Conservation (phyloP, 495 filamentous ascomycete species). For the Annulohypoxylon maeteangense region DNA sequence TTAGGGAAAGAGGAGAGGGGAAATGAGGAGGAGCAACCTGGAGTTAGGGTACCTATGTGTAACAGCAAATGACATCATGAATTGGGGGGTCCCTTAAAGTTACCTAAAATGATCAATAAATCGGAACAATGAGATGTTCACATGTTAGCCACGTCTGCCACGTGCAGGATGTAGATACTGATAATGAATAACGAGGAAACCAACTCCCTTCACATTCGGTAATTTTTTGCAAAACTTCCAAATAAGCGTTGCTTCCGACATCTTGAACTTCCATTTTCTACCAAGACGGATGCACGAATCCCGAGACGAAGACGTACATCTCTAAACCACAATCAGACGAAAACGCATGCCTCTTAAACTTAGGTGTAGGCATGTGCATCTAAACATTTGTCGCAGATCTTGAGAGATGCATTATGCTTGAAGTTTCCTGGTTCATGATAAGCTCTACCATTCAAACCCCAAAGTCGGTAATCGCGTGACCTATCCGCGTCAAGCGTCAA, state of each 20-base stretch:
- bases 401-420: constrained; percentile 25
- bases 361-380: constrained; percentile 8
- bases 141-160: neutral
- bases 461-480: constrained; percentile 36
- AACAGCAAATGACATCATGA: constrained; percentile 4
- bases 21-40: neutral
- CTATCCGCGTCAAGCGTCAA: constrained; percentile 14
- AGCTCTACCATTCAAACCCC: constrained; percentile 24
- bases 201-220: constrained; percentile 3
- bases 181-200: neutral
- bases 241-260: constrained; percentile 7
- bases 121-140: neutral
- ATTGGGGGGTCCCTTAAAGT: neutral
- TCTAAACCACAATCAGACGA: constrained; percentile 9
- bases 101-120: constrained; percentile 1
- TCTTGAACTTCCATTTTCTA: constrained; percentile 20
- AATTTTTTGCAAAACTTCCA: neutral
- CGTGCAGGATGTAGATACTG: neutral
- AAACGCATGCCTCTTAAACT: neutral
- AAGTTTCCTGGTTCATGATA: constrained; percentile 20
- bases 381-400: constrained; percentile 35
- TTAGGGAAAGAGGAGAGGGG: constrained; percentile 3
- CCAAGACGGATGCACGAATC: constrained; percentile 31
- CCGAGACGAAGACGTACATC: constrained; percentile 22
- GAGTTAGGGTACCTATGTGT: neutral